Conservation (phyloP, 352 stramenopile species). For the Phytophthora brassicae region DNA sequence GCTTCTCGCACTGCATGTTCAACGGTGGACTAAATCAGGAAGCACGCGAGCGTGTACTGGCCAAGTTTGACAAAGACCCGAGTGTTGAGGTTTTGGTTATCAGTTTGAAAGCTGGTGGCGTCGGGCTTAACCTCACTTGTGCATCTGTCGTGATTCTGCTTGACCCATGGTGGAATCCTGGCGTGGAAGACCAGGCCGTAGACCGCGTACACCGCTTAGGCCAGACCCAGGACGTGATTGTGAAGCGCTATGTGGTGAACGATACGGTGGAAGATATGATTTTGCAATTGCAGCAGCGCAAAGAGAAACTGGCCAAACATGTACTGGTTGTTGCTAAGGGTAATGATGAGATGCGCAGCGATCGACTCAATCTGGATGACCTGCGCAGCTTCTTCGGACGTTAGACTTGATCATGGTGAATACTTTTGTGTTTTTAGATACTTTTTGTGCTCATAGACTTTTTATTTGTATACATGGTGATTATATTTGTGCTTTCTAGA, state of each 20-base stretch:
- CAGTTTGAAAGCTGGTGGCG: slow-evolving; percentile 86
- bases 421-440: slow-evolving; percentile 1
- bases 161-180: slow-evolving; percentile 94
- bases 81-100: slow-evolving; percentile 80
- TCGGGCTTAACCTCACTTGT: slow-evolving; percentile 90
- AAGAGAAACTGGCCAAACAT: slow-evolving; percentile 83
- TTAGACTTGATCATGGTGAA: slow-evolving; percentile 11
- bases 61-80: slow-evolving; percentile 58
- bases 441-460: too few relatives aligned
- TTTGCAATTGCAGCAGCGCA: slow-evolving; percentile 87
- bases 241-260: slow-evolving; percentile 89
- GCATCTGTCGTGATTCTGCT: slow-evolving; percentile 89
- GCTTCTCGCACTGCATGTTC: slow-evolving; percentile 66
- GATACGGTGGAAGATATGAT: slow-evolving; percentile 93
- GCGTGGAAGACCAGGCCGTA: slow-evolving; percentile 93
- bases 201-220: slow-evolving; percentile 91
- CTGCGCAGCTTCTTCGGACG: slow-evolving; percentile 64
- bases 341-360: slow-evolving; percentile 37
- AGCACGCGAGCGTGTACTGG: slow-evolving; percentile 68
- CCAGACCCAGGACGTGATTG: slow-evolving; percentile 79
- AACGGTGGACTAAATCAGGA: slow-evolving; percentile 76
- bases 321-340: slow-evolving; percentile 64
- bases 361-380: slow-evolving; percentile 68
- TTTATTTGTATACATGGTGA: too few relatives aligned
- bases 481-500: too few relatives aligned